Percentiles rank a stretch among this genome's conserved stretches.
Conservation (phyloP, 352 stramenopile genomes). For the Phytopythium chamaehyphon region DNA sequence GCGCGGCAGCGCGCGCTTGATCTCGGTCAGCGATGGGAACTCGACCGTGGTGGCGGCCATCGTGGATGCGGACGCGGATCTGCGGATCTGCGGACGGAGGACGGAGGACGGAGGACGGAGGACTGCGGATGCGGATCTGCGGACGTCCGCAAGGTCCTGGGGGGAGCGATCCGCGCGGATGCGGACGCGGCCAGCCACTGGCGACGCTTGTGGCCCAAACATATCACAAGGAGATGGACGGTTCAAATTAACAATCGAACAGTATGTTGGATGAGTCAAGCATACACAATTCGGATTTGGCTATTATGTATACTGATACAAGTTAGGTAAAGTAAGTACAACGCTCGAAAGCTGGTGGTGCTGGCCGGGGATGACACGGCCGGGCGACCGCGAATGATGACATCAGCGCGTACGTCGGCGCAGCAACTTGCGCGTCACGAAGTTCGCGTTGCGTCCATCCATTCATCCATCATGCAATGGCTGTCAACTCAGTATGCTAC, state of each 20-base stretch:
- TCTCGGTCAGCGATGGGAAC: slow-evolving; percentile 77
- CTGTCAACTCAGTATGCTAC: neutral
- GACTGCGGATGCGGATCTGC: neutral
- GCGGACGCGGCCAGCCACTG: slow-evolving; percentile 8
- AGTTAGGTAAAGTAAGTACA: no score
- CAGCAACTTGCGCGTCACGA: no score
- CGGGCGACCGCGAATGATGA: neutral
- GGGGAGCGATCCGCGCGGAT: neutral
- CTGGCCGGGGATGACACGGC: neutral
- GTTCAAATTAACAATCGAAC: no score
- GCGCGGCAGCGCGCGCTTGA: slow-evolving; percentile 72
- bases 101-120: no score
- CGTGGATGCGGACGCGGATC: neutral
- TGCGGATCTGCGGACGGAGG: neutral
- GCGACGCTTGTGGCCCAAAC: neutral
- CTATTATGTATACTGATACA: no score
- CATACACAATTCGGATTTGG: no score
- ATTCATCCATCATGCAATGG: no score
- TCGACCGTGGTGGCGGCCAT: slow-evolving; percentile 23
- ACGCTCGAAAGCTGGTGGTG: neutral
- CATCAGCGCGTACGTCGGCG: slow-evolving; percentile 1
- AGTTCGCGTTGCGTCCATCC: neutral
- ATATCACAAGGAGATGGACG: neutral
- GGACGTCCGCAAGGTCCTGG: slow-evolving; percentile 3
- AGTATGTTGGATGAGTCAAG: no score